phyloP scores from a whole-genome alignment of 2,329 filamentous ascomycete species.

The Fusarium verticillioides region DNA sequence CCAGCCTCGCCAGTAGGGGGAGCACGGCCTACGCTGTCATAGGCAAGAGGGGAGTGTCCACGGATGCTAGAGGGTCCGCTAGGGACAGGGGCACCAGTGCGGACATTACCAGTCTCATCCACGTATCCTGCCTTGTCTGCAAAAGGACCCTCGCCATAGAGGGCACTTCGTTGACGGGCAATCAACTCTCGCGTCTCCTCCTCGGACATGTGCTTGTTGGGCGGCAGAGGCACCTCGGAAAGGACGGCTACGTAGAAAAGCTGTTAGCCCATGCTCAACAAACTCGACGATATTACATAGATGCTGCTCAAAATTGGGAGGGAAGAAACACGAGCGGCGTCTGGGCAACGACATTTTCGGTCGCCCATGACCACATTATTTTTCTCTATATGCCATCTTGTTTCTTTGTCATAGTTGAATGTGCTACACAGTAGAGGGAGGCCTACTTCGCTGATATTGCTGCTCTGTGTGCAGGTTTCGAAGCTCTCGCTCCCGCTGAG shows the following conservation, averaged over 20 bases:
- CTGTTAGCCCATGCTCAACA: slow-evolving; percentile 52
- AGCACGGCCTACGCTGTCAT: slow-evolving; percentile 66
- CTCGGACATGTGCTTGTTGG: slow-evolving; percentile 88
- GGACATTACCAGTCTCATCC: slow-evolving; percentile 73
- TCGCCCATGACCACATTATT: slow-evolving; percentile 45
- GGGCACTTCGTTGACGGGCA: slow-evolving; percentile 90
- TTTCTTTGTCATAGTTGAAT: slow-evolving; percentile 51
- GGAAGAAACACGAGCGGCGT: slow-evolving; percentile 42
- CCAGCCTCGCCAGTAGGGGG: slow-evolving; percentile 52
- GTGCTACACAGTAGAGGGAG: slow-evolving; percentile 78
- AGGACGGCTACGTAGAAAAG: slow-evolving; percentile 61
- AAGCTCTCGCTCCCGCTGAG: slow-evolving; percentile 97
- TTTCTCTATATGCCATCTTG: slow-evolving; percentile 54
- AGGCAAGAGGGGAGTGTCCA: slow-evolving; percentile 82
- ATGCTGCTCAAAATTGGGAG: slow-evolving; percentile 40
- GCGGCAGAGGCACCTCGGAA: slow-evolving; percentile 54
- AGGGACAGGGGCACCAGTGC: slow-evolving; percentile 73
- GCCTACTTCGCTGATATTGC: slow-evolving; percentile 99
- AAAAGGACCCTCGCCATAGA: slow-evolving; percentile 84
- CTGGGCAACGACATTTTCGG: slow-evolving; percentile 37
- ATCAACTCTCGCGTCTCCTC: slow-evolving; percentile 96
- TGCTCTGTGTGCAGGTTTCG: slow-evolving; percentile 99
- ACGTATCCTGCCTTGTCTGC: slow-evolving; percentile 74
- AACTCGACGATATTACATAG: slow-evolving; percentile 44
- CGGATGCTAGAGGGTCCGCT: slow-evolving; percentile 73